Evolutionary conservation across 192 early-diverging fungal species (phyloP).

Genomic region (Umbelopsis sp.): DNA sequence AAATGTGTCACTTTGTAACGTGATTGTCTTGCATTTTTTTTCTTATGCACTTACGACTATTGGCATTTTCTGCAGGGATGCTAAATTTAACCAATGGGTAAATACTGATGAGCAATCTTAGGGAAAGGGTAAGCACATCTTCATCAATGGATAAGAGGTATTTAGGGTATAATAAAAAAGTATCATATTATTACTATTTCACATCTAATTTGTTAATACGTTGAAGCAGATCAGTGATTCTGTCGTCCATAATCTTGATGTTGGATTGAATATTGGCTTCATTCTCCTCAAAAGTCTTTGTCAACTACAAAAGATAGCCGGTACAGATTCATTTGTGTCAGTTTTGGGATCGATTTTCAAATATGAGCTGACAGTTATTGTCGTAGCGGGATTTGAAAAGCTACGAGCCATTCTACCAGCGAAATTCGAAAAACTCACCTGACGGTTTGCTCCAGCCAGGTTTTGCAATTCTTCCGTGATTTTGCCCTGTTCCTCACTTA

Average conservation of each 20-base stretch:
- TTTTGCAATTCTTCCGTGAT: conserved; percentile 68
- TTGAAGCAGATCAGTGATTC: conserved; percentile 65
- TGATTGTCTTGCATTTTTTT: no score
- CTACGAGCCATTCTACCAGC: no score
- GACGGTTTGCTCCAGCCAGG: conserved; percentile 59
- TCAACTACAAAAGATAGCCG: conserved; percentile 45
- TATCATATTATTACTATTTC: not conserved
- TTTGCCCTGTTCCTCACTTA: conserved; percentile 69
- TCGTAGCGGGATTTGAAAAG: not conserved
- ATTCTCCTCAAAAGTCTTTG: conserved; percentile 61
- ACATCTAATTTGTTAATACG: conserved; percentile 42
- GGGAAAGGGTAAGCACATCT: no score
- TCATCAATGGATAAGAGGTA: no score
- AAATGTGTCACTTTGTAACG: no score
- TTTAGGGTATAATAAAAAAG: conserved; percentile 7
- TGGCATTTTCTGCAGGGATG: no score
- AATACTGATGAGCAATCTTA: no score
- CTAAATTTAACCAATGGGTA: no score
- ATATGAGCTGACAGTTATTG: not conserved
- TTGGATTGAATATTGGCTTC: conserved; percentile 62
- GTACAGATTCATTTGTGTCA: not conserved
- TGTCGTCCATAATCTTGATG: conserved; percentile 63
- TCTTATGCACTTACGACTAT: no score
- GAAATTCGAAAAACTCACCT: conserved; percentile 36
- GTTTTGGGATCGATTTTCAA: not conserved